Evolutionary conservation across 2,329 filamentous ascomycete genomes (phyloP), one percentile per base, ranked within the genome.

Genomic region (Anisogramma anomala): DNA sequence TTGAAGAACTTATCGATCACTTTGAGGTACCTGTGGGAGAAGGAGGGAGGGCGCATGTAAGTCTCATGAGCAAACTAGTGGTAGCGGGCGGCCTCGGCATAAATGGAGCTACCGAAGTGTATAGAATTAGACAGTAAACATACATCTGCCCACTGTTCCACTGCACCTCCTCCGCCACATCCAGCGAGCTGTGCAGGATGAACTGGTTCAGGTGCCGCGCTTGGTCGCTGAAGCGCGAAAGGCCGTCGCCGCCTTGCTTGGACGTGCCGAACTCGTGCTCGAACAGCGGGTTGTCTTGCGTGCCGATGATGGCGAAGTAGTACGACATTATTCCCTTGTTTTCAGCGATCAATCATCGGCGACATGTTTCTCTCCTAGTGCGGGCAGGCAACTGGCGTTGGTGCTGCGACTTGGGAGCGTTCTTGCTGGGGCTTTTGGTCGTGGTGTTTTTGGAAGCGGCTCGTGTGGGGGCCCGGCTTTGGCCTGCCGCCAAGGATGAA

Each of bases 191-290:
- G 66, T 98, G 89, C 23, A 94, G 79, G 58, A 96, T 86, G 67
- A 98, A 96, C 62, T 95, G 91, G 66, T 95, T 95, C 71, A 95
- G 82, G 61, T 94, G 85, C 49, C 85, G 79, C 41, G 89, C 83
- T 55, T 93, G 81, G 50, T 94, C 84, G 44, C 75, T 77, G 69
- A 95, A 96, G 57, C 84, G 83, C 47, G 89, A 76, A 58, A 87
- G 72, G 53, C 91, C 91, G 69, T 96, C 91, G 58, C 89, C 89
- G 65, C 89, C 88, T 54, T 87, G 82, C 63, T 95, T 95, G 30
- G 86, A 94, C 28, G 89, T 95, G 54, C 91, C 91, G 60, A 98
- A 98, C 58, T 94, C 88, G 63, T 93, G 78, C 66, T 94, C 89
- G 67, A 96, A 98, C 52, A 98, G 76, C 25, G 91, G 89, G 58